A percentile compares a stretch with the other conserved stretches of the same genome.
These are phyloP conservation scores for Fusarium aywerte DNA, from an alignment of 2,329 filamentous ascomycete genomes.

Conservation along the genomic window DNA sequence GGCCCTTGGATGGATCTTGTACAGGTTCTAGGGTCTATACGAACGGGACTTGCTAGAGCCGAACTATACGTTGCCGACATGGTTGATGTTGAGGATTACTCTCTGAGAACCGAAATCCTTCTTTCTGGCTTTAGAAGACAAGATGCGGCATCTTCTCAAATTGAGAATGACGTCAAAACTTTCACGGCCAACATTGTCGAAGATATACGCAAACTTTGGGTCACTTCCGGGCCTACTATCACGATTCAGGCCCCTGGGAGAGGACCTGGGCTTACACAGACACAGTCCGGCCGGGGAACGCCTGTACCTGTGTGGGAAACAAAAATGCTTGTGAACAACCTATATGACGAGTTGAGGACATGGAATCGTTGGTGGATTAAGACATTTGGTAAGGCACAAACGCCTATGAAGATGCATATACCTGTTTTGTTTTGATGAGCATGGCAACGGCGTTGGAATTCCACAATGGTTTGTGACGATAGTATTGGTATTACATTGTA, in stretches of 20 bases:
- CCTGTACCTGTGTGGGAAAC: slow-evolving; percentile 48
- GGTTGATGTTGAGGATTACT: slow-evolving; percentile 27
- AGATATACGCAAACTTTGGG: slow-evolving; percentile 61
- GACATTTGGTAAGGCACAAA: slow-evolving; percentile 25
- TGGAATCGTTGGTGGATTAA: slow-evolving; percentile 52
- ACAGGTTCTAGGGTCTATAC: slow-evolving; percentile 29
- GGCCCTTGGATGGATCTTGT: slow-evolving; percentile 36
- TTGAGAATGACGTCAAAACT: slow-evolving; percentile 49
- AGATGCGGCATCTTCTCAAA: background rate
- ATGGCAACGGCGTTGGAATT: slow-evolving; percentile 40
- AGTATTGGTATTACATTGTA: slow-evolving; percentile 8
- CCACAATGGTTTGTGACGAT: slow-evolving; percentile 13
- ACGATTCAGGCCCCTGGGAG: slow-evolving; percentile 54
- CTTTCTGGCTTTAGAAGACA: slow-evolving; percentile 35
- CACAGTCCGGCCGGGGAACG: slow-evolving; percentile 53
- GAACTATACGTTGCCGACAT: slow-evolving; percentile 36
- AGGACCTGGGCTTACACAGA: slow-evolving; percentile 44
- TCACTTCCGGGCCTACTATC: slow-evolving; percentile 48
- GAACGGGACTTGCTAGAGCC: slow-evolving; percentile 31
- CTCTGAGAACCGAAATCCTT: slow-evolving; percentile 36
- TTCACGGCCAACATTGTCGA: slow-evolving; percentile 58
- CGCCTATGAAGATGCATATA: background rate
- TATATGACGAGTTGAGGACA: slow-evolving; percentile 47
- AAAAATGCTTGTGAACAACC: slow-evolving; percentile 46
- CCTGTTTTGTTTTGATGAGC: slow-evolving; percentile 45